Base-by-base conservation (phyloP, 2,329 filamentous ascomycete genomes). In the Fusarium sp. region DNA sequence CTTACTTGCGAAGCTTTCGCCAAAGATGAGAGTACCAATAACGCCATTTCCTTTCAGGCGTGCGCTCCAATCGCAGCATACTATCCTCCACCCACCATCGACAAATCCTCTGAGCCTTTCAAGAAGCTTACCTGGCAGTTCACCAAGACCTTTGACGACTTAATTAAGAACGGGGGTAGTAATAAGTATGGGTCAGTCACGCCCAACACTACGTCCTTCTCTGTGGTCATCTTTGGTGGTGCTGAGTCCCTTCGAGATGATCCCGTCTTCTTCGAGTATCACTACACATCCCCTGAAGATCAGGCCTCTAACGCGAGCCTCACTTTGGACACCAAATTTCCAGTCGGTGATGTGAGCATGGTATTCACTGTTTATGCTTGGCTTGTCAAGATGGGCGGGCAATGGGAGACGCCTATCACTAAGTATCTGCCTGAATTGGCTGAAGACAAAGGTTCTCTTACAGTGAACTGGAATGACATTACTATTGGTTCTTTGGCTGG, bases 351-450 rank as follows among this genome's bases (percentile, higher is more conserved):
- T 13, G 44, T 82, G 18, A 81, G 77, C 4, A 79, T 80, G 73
- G 53, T 82, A 0, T 79, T 82, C 44, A 82, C 79, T 1, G 77
- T 80, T 3, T 82, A 82, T 28, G 51, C 78, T 1, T 82, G 80
- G 80, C 71, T 82, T 0, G 74, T 73, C 7, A 64, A 78, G 24
- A 71, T 78, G 36, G 79, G 80, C 1, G 75, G 77, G 6, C 54
- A 72, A 1, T 82, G 79, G 80, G 68, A 77, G 26, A 67, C 63
- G 0, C 69, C 79, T 0, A 78, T 82, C 14, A 81, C 80, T 0
- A 44, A 73, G 2, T 80, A 73, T 42, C 31, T 82, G 4, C 80
- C 79, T 0, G 78, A 81, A 38, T 38, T 80, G 13, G 44, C 54
- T 2, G 2, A 35, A 14, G 15, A 60, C 3, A n/a, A 69, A 4